These are phyloP conservation scores for Exophiala phaeomuriformis DNA, from an alignment of 2,329 filamentous ascomycete species.

Conservation along the genomic window DNA sequence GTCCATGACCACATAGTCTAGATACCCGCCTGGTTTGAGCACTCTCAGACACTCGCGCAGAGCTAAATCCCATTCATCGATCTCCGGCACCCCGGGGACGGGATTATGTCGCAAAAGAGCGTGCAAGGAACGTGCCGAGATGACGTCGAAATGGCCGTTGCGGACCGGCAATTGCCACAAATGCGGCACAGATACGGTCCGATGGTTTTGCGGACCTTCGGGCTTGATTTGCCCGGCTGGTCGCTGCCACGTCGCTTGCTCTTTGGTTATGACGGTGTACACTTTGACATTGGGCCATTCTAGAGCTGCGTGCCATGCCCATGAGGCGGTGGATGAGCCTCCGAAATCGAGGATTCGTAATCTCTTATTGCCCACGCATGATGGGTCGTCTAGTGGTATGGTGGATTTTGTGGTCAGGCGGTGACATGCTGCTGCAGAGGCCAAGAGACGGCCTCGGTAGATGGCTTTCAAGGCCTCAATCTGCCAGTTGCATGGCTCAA, in stretches of 20 bases:
- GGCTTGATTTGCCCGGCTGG: slow-evolving; percentile 43
- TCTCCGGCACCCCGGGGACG: slow-evolving; percentile 52
- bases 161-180: slow-evolving; percentile 79
- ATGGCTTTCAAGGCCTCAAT: slow-evolving; percentile 55
- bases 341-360: slow-evolving; percentile 76
- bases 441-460: slow-evolving; percentile 54
- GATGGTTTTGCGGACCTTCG: slow-evolving; percentile 79
- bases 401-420: slow-evolving; percentile 25
- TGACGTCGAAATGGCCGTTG: slow-evolving; percentile 78
- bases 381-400: slow-evolving; percentile 23
- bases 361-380: slow-evolving; percentile 37
- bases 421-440: slow-evolving; percentile 43
- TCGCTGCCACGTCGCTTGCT: slow-evolving; percentile 61
- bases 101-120: slow-evolving; percentile 66
- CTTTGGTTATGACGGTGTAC: slow-evolving; percentile 76
- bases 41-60: slow-evolving; percentile 81
- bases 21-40: slow-evolving; percentile 83
- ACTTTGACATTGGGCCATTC: slow-evolving; percentile 80
- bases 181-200: slow-evolving; percentile 67
- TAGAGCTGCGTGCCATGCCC: slow-evolving; percentile 88
- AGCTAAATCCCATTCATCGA: slow-evolving; percentile 83
- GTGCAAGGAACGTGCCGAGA: slow-evolving; percentile 83
- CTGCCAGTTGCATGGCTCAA: slow-evolving; percentile 54
- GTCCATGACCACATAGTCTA: slow-evolving; percentile 87
- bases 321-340: slow-evolving; percentile 77